Evolutionary conservation across 2,329 filamentous ascomycete genomes (phyloP), one percentile per base, ranked within the genome.

Genomic region (Diplodia mutila): DNA sequence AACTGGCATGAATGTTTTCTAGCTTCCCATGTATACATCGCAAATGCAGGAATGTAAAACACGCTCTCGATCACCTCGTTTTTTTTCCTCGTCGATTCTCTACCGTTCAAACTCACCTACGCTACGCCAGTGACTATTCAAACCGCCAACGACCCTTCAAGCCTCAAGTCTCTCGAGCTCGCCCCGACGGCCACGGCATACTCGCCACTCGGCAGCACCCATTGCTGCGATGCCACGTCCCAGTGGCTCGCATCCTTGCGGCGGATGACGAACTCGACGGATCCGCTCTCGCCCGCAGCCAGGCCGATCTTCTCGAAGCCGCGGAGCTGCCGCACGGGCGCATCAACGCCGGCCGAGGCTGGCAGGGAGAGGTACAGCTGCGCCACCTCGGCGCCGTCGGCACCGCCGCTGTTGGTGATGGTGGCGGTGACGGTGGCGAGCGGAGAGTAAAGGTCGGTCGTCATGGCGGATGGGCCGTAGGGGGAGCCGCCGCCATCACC

Each of bases 341-440:
- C 72, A 16, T 69, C 69, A 23, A 52, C 42, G 37, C 74, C 72
- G 37, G 74, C 72, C 2, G 68, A 70, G 2, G 73, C 67, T 7
- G 79, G 78, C 51, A 78, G 75, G 8, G 74, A 74, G 7, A 80
- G 69, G 69, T 79, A 79, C 29, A 80, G 71, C 70, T 80, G 79
- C 2, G 78, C 73, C 4, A 79, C 77, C 65, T 80, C 78, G 5
- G 78, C 76, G 55, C 77, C 78, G 7, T 72, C 70, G 5, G 78
- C 73, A 34, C 72, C 68, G 46, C 78, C 78, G 12, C 71, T 74
- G 71, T 80, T 80, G 11, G 71, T 74, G 65, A 80, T 73, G 27
- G 73, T 76, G 8, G 73, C 75, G 7, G 75, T 77, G 21, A 79
- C 71, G 14, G 77, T 78, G 1, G 75, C 73, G 21, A 80, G 74